Conservation (phyloP, 805 yeast genomes). For the Suhomyces kilbournensis region DNA sequence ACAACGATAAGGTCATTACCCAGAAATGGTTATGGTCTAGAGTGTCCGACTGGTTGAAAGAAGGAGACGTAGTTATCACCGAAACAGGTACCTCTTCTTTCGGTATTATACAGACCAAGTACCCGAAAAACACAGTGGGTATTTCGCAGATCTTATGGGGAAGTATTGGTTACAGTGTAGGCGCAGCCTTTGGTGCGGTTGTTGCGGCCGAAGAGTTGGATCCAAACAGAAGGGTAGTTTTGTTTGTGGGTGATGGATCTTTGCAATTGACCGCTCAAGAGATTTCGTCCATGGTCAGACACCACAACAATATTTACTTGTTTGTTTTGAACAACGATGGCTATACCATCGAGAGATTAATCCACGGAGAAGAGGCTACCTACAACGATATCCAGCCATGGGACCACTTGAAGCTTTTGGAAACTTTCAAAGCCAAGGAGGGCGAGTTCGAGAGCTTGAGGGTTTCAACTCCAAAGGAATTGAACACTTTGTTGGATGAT, state of each 20-base stretch:
- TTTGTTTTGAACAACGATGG: slow-evolving; percentile 42
- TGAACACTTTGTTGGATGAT: slow-evolving; percentile 24
- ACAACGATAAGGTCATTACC: slow-evolving; percentile 11
- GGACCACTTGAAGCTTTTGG: slow-evolving; percentile 33
- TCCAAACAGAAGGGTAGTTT: slow-evolving; percentile 28
- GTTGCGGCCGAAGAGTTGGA: slow-evolving; percentile 24
- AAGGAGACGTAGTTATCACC: slow-evolving; percentile 26
- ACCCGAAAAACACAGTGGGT: slow-evolving; percentile 22
- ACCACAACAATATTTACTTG: slow-evolving; percentile 33
- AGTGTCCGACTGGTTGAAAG: slow-evolving; percentile 23
- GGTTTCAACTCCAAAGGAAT: slow-evolving; percentile 25
- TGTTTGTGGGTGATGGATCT: slow-evolving; percentile 43
- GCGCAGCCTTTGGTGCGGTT: slow-evolving; percentile 28
- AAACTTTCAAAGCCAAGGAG: slow-evolving; percentile 27
- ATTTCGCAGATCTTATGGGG: slow-evolving; percentile 30
- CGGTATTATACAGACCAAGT: slow-evolving; percentile 24
- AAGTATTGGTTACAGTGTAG: slow-evolving; percentile 26
- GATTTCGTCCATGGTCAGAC: slow-evolving; percentile 35
- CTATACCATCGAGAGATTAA: slow-evolving; percentile 39
- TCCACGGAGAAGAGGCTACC: slow-evolving; percentile 36
- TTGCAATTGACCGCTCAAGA: slow-evolving; percentile 43
- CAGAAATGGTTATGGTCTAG: slow-evolving; percentile 26
- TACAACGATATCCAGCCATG: slow-evolving; percentile 40
- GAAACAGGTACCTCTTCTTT: slow-evolving; percentile 29
- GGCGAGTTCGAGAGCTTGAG: slow-evolving; percentile 23